Base-by-base conservation (phyloP, 1,284 basidiomycete species). In the Ustilago esculenta region DNA sequence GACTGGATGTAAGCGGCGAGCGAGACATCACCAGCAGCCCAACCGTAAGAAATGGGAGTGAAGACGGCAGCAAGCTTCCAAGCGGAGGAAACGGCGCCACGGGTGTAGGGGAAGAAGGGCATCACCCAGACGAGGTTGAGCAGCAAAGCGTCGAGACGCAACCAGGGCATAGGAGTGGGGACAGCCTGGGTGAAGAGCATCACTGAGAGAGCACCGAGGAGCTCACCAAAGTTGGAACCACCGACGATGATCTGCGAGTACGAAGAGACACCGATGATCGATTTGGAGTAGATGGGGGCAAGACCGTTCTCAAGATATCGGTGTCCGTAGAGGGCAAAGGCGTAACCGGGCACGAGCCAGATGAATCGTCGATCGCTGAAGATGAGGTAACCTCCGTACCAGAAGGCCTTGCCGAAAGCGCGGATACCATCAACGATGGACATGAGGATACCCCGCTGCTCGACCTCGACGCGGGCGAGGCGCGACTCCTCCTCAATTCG, bases 1-100 rank as follows among this genome's bases (percentile, higher is more conserved):
- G 78, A 76, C 66, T 83, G 82, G 69, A 83, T 82, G 76, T 82
- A 83, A 12, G 82, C 82, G 36, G 82, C 82, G 21, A 83, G 74
- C 21, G 81, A 82, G 29, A 82, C 80, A 44, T 83, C 82, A 36
- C 82, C 82, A 34, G 82, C 81, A 43, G 82, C 82, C 82, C 82
- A 83, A 63, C 82, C 82, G 71, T 69, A 79, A 7, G 78, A 81
- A 47, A 83, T 71, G 41, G 82, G 79, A 11, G 75, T 77, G 60
- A 82, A 81, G 67, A 64, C 68, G 21, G 63, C 69, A 37, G 75
- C 79, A 30, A 81, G 53, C 40, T 69, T 73, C 79, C 79, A 82
- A 18, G 79, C 79, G 7, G 66, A 69, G 2, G 43, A 35, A 17
- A 65, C 66, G 20, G 29, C 12, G 23, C 56, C 52, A 24, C 66